These are phyloP conservation scores for Boletus edulis DNA, from an alignment of 768 basidiomycete species.

Conservation along the genomic window DNA sequence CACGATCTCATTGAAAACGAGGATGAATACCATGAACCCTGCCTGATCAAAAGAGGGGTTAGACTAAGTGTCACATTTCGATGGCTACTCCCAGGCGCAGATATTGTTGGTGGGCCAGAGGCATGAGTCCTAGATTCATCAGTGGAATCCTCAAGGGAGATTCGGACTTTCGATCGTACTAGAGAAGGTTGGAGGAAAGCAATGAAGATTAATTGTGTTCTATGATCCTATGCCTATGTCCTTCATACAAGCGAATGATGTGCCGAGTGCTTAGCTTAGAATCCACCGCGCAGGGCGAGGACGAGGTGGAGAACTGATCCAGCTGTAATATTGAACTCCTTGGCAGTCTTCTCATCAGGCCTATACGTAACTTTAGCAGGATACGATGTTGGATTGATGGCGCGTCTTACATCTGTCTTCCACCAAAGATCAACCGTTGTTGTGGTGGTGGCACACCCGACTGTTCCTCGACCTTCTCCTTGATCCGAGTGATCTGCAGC, in stretches of 20 bases:
- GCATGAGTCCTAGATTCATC: slow-evolving; percentile 11
- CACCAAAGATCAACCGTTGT: slow-evolving; percentile 90
- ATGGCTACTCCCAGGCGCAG: slow-evolving; percentile 83
- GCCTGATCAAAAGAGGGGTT: slow-evolving; percentile 50
- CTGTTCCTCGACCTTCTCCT: slow-evolving; percentile 98
- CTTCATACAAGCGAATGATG: slow-evolving; percentile 11
- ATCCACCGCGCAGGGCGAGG: slow-evolving; percentile 90
- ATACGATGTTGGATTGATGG: background rate
- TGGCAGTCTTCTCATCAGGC: slow-evolving; percentile 88
- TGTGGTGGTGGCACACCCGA: slow-evolving; percentile 96
- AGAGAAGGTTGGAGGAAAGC: slow-evolving; percentile 5
- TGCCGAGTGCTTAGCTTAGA: slow-evolving; percentile 31
- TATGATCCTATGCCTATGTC: slow-evolving; percentile 24
- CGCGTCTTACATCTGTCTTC: slow-evolving; percentile 82
- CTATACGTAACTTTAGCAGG: slow-evolving; percentile 38
- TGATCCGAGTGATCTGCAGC: slow-evolving; percentile 83
- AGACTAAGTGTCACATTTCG: slow-evolving; percentile 84
- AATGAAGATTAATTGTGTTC: slow-evolving; percentile 28
- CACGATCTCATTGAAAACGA: slow-evolving; percentile 56
- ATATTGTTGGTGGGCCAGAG: slow-evolving; percentile 63
- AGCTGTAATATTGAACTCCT: slow-evolving; percentile 77
- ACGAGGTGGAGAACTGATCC: slow-evolving; percentile 93
- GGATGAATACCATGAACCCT: slow-evolving; percentile 17
- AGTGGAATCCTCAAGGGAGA: background rate
- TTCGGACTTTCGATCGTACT: background rate